phyloP scores from a whole-genome alignment of 495 filamentous ascomycete species.

The Copromyces sp. region DNA sequence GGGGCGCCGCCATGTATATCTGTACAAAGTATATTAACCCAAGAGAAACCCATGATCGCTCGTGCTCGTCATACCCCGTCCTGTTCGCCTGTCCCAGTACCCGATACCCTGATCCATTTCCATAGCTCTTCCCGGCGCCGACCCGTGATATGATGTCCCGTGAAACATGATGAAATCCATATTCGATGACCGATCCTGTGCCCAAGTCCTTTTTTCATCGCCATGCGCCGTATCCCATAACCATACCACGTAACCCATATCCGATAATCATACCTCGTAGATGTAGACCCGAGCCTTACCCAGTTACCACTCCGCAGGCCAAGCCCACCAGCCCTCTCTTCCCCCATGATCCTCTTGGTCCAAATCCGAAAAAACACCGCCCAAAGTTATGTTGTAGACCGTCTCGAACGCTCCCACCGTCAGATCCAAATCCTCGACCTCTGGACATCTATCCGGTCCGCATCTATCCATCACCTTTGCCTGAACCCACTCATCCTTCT shows the following conservation, averaged over 20 bases:
- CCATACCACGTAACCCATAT: not conserved
- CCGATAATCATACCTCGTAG: not conserved
- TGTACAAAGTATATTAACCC: not conserved
- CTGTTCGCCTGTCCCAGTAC: not conserved
- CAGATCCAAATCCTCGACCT: slow-evolving; percentile 56
- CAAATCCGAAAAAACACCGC: slow-evolving; percentile 53
- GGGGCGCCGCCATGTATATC: not conserved
- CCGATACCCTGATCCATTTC: not conserved
- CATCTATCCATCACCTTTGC: slow-evolving; percentile 71
- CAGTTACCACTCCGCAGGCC: not conserved
- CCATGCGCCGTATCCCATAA: not conserved
- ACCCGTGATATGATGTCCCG: not conserved
- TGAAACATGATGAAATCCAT: not conserved
- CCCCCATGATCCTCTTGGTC: slow-evolving; percentile 19
- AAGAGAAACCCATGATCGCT: not conserved
- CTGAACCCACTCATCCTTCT: slow-evolving; percentile 38
- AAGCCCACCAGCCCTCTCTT: not conserved
- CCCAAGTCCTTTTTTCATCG: not conserved
- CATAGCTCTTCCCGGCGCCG: not conserved
- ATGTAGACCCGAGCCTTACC: not conserved
- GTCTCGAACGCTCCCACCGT: slow-evolving; percentile 48
- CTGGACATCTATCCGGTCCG: slow-evolving; percentile 39
- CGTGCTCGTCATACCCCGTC: not conserved
- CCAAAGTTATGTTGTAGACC: slow-evolving; percentile 45
- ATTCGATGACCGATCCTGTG: not conserved